Base-by-base conservation (phyloP, 306 rosid species). In the Prunus salicina region DNA sequence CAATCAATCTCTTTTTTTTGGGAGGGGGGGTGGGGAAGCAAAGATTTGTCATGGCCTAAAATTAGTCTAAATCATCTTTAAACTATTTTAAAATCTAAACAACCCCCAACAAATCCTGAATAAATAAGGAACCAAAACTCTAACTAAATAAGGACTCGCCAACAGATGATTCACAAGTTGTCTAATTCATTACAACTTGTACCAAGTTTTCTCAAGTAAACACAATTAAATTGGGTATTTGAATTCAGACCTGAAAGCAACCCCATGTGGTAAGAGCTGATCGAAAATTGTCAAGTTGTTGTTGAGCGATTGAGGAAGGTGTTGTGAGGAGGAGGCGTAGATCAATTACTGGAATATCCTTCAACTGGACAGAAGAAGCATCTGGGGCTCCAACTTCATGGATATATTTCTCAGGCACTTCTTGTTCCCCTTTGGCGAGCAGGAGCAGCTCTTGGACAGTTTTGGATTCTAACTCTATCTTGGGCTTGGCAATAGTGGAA, bases 381-480 rank as follows among this genome's bases (percentile, higher is more conserved):
- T 76, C 66, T 2, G 41, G 60, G 50, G 74, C 76, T 1, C 73
- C 79, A 25, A 81, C 83, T 0, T 83, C 79, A 3, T 63, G 64
- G 3, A 79, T 66, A 63, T 74, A 90, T 14, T 34, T 67, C 12
- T 67, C 77, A 56, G 92, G 89, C 38, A 88, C 64, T 4, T 6
- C 13, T 34, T 71, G 34, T 38, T 38, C 9, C 32, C 15, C 34
- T 64, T 34, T 55, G 12, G 18, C 43, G 43, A 38, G 43, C 43
- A 45, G 38, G 32, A 70, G 74, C 13, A 28, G 12, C 46, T 87
- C 90, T 79, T 89, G 84, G 13, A 82, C 88, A 12, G 82, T 38
- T 73, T 69, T 58, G 1, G 72, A 83, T 8, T 30, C 45, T 3
- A 50, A 65, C 65, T 22, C 73, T 34, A 12, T 34, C 63, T 53